These are phyloP conservation scores for Didymella glomerata DNA, from an alignment of 2,329 filamentous ascomycete genomes.

Conservation along the genomic window DNA sequence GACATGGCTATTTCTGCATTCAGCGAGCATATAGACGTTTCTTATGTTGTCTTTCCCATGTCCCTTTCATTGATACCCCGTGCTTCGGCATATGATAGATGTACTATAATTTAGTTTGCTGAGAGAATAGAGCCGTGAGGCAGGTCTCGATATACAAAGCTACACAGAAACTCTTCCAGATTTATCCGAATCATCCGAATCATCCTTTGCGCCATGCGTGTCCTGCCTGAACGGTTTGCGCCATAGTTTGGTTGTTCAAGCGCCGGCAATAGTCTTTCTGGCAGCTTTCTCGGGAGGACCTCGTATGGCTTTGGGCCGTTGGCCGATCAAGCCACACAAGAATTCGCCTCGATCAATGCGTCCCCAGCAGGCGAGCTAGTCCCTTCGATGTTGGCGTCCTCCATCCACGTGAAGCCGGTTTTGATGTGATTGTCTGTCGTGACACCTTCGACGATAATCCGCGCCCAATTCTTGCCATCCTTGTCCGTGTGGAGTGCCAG, in stretches of 20 bases:
- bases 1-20: conserved; percentile 12
- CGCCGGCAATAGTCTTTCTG: not conserved
- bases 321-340: not conserved
- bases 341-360: not conserved
- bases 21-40: conserved; percentile 31
- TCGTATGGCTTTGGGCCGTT: not conserved
- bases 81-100: conserved; percentile 31
- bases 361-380: not conserved
- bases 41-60: conserved; percentile 18
- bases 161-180: too few relatives aligned
- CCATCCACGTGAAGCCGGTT: not conserved
- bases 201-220: not conserved
- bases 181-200: not conserved
- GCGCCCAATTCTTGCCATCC: not conserved
- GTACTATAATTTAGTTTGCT: conserved; percentile 26
- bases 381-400: not conserved
- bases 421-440: not conserved
- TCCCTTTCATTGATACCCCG: conserved; percentile 30
- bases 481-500: not conserved
- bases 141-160: conserved; percentile 5
- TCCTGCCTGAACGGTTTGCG: not conserved
- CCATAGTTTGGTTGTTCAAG: not conserved
- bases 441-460: not conserved
- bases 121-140: conserved; percentile 16
- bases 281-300: not conserved